These are phyloP conservation scores for Phialophora tarda DNA, from an alignment of 2,329 filamentous ascomycete genomes.

Conservation along the genomic window DNA sequence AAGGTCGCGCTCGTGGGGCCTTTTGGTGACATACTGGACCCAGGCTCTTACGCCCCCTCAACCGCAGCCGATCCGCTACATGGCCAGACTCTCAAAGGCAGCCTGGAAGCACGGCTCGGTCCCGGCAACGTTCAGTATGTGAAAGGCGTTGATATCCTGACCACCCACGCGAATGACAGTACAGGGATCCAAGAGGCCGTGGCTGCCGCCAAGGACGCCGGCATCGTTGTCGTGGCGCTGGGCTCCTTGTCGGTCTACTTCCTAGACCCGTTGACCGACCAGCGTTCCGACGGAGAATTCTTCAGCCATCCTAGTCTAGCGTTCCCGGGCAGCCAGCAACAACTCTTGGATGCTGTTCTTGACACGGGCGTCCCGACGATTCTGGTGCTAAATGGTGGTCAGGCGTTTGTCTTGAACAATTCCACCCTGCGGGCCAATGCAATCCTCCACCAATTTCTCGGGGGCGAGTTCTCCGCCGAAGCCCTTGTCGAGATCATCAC, in stretches of 20 bases:
- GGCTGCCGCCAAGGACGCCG: not conserved
- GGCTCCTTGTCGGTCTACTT: constrained; percentile 3
- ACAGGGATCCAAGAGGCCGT: not conserved
- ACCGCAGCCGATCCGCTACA: not conserved
- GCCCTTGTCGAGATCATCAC: constrained; percentile 11
- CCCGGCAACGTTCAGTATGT: not conserved
- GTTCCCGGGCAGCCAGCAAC: constrained; percentile 12
- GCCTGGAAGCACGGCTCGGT: not conserved
- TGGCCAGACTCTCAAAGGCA: not conserved
- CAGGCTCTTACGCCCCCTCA: not conserved
- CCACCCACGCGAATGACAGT: not conserved
- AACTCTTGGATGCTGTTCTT: constrained; percentile 10
- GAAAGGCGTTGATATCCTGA: not conserved
- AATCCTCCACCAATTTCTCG: constrained; percentile 10
- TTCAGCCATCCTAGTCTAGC: constrained; percentile 2
- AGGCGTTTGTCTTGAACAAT: constrained; percentile 14
- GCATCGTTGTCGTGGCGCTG: not conserved
- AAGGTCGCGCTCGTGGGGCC: not conserved
- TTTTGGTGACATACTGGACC: not conserved
- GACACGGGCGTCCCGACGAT: constrained; percentile 10
- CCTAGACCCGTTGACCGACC: not conserved
- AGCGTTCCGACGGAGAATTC: constrained; percentile 10
- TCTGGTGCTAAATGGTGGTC: constrained; percentile 13
- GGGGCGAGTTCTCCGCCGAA: constrained; percentile 8
- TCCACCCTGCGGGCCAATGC: constrained; percentile 9